These are phyloP conservation scores for Cicer arietinum DNA, from an alignment of 306 rosid species.

Conservation along the genomic window DNA sequence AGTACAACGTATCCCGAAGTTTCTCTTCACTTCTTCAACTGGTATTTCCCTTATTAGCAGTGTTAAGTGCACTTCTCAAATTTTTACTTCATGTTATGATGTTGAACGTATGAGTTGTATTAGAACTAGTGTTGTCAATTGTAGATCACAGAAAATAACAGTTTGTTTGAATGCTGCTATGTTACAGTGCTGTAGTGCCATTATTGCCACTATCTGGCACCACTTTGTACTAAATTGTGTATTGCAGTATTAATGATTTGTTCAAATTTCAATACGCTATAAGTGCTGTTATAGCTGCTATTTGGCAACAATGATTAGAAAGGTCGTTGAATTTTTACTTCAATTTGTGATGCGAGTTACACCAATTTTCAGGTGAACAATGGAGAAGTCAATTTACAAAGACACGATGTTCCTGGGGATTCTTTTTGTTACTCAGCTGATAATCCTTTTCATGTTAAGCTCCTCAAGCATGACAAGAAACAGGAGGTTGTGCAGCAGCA, in stretches of 20 bases:
- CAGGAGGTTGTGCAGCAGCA: slow-evolving; percentile 33
- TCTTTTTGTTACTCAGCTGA: slow-evolving; percentile 65
- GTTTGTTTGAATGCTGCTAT: too few species aligned
- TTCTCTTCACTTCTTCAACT: slow-evolving; percentile 91
- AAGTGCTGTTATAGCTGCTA: too few species aligned
- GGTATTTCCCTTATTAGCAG: slow-evolving; percentile 56
- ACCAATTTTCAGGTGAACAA: slow-evolving; percentile 80
- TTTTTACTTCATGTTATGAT: slow-evolving; percentile 29
- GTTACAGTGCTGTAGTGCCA: too few species aligned
- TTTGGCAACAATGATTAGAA: too few species aligned
- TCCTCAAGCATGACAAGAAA: slow-evolving; percentile 55
- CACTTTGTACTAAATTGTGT: too few species aligned
- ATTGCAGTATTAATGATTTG: too few species aligned
- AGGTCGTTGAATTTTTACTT: slow-evolving; percentile 4
- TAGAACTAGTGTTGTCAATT: too few species aligned
- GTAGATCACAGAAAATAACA: too few species aligned
- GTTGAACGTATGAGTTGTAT: slow-evolving; percentile 21
- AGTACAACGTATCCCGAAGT: slow-evolving; percentile 81
- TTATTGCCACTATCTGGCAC: too few species aligned
- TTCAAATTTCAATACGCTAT: too few species aligned
- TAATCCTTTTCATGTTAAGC: slow-evolving; percentile 74
- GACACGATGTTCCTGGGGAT: slow-evolving; percentile 50
- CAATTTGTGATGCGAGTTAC: not conserved
- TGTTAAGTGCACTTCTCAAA: slow-evolving; percentile 11
- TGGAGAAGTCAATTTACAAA: slow-evolving; percentile 71